Evolutionary conservation across 768 basidiomycete genomes (phyloP), one percentile per base, ranked within the genome.

Genomic region (Mycena vitilis): DNA sequence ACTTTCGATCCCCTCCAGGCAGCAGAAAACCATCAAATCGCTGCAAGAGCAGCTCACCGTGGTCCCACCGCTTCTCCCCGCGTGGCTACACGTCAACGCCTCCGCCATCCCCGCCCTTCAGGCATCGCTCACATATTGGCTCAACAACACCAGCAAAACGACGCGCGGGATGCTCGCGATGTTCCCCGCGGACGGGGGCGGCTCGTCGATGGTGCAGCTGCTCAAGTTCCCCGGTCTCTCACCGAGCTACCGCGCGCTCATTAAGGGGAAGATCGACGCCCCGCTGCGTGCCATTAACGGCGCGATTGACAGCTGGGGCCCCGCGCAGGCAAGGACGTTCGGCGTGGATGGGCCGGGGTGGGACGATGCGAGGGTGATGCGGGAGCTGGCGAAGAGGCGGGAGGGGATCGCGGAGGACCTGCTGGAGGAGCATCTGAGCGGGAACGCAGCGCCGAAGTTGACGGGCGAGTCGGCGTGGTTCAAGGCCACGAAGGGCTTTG

Each of bases 391-490:
- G 9, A 6, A 60, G 52, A 36, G 65, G 42, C 38, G 65, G 38
- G 54, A 60, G 23, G 15, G 48, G 22, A 57, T 73, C 15, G 66
- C 66, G 40, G 68, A 71, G 15, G 44, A 44, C 20, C 20, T 74
- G 34, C 63, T 74, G 4, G 68, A 61, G 44, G 65, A 58, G 6
- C 66, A 68, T 22, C 57, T 74, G 5, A 68, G 70, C 30, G 68
- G 70, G 30, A 69, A 73, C 16, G 5, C 38, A 38, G 42, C 58
- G 42, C 66, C 62, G 53, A 59, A 64, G 2, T 55, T 74, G 36
- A 38, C 30, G 11, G 60, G 60, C 22, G 77, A 78, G 63, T 60
- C 71, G 42, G 66, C 38, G n/a, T 77, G 75, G 75, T 78, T 75
- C 64, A 52, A 69, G 65, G 30, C 9, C 2, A 65, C 74, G 36